Conservation (phyloP, 441 rosid species). For the Pelargonium cotyledonis region DNA sequence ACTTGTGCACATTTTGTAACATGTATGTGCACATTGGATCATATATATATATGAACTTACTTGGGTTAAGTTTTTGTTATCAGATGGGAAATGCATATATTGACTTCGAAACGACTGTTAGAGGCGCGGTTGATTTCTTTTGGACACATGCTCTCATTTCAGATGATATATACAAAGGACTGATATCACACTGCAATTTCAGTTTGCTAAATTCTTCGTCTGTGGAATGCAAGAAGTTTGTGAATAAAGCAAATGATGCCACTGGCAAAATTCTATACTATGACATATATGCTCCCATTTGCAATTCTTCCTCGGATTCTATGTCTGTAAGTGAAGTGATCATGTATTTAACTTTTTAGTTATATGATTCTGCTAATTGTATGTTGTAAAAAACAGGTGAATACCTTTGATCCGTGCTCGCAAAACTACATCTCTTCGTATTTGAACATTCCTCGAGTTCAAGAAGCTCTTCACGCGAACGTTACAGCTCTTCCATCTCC, state of each 20-base stretch:
- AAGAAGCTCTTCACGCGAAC: constrained; percentile 28
- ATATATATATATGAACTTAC: too few relatives aligned
- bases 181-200: constrained; percentile 24
- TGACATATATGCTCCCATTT: constrained; percentile 30
- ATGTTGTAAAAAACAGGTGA: constrained; percentile 9
- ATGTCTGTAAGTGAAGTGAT: constrained; percentile 12
- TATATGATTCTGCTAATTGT: not conserved
- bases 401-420: constrained; percentile 25
- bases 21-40: too few relatives aligned
- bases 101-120: constrained; percentile 19
- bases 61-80: not conserved
- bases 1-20: too few relatives aligned
- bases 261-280: constrained; percentile 21
- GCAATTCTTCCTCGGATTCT: constrained; percentile 17
- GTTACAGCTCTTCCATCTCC: constrained; percentile 21
- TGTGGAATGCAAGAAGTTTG: constrained; percentile 12
- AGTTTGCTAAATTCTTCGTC: constrained; percentile 9
- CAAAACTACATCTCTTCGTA: constrained; percentile 20
- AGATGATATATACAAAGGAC: constrained; percentile 25
- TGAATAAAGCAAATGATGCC: constrained; percentile 14
- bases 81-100: constrained; percentile 30
- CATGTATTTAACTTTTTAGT: too few relatives aligned
- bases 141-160: constrained; percentile 32
- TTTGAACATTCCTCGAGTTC: constrained; percentile 27
- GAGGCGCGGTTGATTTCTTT: constrained; percentile 21